Percentiles rank a stretch among this genome's conserved stretches.
Evolutionary conservation across 2,329 filamentous ascomycete species (phyloP).

Genomic region (Neocatenulostroma microsporum): DNA sequence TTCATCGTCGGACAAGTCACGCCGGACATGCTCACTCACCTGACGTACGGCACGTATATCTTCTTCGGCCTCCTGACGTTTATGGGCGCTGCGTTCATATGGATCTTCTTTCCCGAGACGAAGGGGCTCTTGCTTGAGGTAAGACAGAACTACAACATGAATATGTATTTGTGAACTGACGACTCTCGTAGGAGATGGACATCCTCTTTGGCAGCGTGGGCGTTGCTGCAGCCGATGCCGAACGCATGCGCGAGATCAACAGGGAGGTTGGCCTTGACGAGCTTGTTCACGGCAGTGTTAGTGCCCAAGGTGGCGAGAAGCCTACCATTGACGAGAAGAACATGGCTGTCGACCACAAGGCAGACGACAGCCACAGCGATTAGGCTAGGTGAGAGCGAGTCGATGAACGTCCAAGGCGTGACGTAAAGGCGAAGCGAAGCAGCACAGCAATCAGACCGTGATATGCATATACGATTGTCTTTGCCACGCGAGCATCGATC

Average conservation of each 20-base stretch:
- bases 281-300: conserved; percentile 17
- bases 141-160: no score
- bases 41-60: conserved; percentile 65
- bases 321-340: conserved; percentile 4
- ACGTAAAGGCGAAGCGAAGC: no score
- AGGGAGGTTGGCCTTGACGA: conserved; percentile 56
- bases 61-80: conserved; percentile 60
- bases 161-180: no score
- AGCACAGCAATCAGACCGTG: no score
- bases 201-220: conserved; percentile 42
- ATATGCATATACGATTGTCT: no score
- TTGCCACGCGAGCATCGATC: no score
- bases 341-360: no score
- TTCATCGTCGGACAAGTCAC: conserved; percentile 45
- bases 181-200: conserved; percentile 23
- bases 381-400: no score
- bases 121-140: conserved; percentile 46
- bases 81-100: conserved; percentile 51
- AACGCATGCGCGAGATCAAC: conserved; percentile 67
- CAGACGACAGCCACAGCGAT: conserved; percentile 3
- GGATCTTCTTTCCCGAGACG: conserved; percentile 49
- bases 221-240: conserved; percentile 57
- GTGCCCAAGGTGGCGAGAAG: conserved; percentile 3
- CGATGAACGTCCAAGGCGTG: no score
- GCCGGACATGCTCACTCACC: conserved; percentile 56